Evolutionary conservation across 805 yeast genomes (phyloP), one percentile per base, ranked within the genome.

Genomic region (Millerozyma acaciae): DNA sequence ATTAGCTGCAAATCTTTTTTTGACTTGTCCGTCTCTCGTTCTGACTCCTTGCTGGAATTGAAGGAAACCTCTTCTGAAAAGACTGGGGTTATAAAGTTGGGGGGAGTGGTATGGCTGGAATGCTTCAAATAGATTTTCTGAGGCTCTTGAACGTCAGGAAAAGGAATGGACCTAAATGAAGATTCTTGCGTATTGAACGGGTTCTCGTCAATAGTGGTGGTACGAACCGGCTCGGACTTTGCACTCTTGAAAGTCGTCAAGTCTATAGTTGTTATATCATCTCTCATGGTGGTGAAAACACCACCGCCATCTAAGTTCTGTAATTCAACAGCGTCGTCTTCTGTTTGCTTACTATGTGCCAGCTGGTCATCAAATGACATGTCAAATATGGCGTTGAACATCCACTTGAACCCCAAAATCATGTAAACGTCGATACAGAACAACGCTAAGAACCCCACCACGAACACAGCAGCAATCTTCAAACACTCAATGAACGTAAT

Each of bases 401-500:
- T 14, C 37, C 47, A 42, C 31, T 51, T 52, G 18, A 64, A 40
- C 4, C 46, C 38, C 25, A 47, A 33, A n/a, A 50, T 76, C 58
- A 40, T 63, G 42, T 60, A 65, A 4, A 65, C 62, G 43, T 66
- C 62, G 4, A 68, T 65, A 38, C 72, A 60, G 45, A 79, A 68
- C 16, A 76, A 42, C 1, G 44, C 48, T 2, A 79, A 33, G 43
- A 78, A 80, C 0, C 93, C 90, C 30, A 82, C 42, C 5, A 80
- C 65, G 44, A 83, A 84, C 5, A 83, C 84, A 0, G 79, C 90
- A 1, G 84, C 85, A 22, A 84, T 84, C 32, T 78, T 78, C 44
- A 80, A 63, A 8, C 85, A 84, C 44, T 84, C 90, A 15, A 69
- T 72, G 26, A 78, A 79, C 12, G 79, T 64, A 30, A 84, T 78